Percentiles rank a stretch among this genome's conserved stretches.
phyloP scores from a whole-genome alignment of 352 stramenopile species.

The Phytopythium boreale region DNA sequence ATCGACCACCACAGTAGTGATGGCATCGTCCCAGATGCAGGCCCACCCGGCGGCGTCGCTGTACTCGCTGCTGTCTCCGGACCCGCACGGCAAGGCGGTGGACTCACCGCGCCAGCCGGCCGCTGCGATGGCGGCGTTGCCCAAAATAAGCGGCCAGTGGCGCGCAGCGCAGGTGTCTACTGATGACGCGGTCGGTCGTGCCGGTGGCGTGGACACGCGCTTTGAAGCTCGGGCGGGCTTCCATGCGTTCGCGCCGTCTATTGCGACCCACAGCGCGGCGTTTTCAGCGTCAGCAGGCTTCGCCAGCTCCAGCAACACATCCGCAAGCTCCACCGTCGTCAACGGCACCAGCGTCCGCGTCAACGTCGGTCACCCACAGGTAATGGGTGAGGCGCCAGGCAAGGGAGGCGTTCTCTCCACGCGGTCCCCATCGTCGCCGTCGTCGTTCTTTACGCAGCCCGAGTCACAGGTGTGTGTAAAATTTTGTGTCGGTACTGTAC shows the following conservation, averaged over 20 bases:
- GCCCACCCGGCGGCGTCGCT: conserved; percentile 8
- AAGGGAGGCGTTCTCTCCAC: conserved; percentile 1
- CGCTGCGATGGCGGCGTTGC: conserved; percentile 9
- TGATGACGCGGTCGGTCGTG: not conserved
- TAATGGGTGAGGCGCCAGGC: not conserved
- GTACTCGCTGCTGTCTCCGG: conserved; percentile 6
- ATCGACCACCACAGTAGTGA: not conserved
- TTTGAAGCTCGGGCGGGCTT: conserved; percentile 13
- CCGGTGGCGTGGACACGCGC: conserved; percentile 1
- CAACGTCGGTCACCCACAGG: not conserved
- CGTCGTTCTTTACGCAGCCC: conserved; percentile 36
- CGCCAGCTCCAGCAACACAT: not conserved
- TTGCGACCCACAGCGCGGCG: conserved; percentile 5
- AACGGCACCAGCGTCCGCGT: not conserved
- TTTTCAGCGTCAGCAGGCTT: not conserved
- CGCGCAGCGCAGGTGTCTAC: not conserved
- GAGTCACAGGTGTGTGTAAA: conserved; percentile 12
- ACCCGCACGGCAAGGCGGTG: not conserved
- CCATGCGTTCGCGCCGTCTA: conserved; percentile 13
- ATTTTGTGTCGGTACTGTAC: not conserved
- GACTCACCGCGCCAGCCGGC: not conserved
- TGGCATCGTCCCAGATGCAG: conserved; percentile 3
- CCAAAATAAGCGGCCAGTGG: conserved; percentile 17
- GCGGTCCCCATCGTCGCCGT: conserved; percentile 40
- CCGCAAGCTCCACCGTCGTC: conserved; percentile 4